Percentiles rank a stretch among this genome's conserved stretches.
These are phyloP conservation scores for Cladobotryum protrusum DNA, from an alignment of 2,329 filamentous ascomycete species.

Conservation along the genomic window DNA sequence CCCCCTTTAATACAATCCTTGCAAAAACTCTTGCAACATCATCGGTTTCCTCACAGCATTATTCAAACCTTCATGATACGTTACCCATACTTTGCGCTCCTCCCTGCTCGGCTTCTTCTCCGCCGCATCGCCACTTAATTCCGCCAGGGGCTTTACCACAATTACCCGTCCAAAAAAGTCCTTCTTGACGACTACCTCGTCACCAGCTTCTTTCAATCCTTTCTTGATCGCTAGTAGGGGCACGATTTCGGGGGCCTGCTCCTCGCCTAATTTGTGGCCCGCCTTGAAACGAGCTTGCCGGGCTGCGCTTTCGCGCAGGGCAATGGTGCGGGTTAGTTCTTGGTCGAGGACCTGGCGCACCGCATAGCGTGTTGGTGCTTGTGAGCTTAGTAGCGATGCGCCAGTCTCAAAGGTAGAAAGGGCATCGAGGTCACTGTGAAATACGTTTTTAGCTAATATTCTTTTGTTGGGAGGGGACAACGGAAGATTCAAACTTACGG, in stretches of 20 bases:
- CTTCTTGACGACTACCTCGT: constrained; percentile 46
- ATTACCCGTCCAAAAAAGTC: constrained; percentile 84
- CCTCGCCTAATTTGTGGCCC: constrained; percentile 28
- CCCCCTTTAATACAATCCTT: constrained; percentile 44
- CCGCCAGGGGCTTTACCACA: constrained; percentile 32
- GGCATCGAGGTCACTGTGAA: constrained; percentile 60
- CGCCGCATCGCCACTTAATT: constrained; percentile 34
- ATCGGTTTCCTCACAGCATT: constrained; percentile 90
- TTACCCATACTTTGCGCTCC: constrained; percentile 70
- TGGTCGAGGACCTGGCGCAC: constrained; percentile 90
- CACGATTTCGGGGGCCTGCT: constrained; percentile 5
- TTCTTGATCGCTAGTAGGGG: constrained; percentile 18
- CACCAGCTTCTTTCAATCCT: constrained; percentile 25
- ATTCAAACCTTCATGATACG: constrained; percentile 82
- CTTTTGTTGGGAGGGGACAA: not conserved
- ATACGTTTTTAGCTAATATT: too few relatives aligned
- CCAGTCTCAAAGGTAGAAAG: constrained; percentile 70
- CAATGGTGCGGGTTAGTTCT: constrained; percentile 71
- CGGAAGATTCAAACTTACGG: constrained; percentile 54
- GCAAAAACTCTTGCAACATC: constrained; percentile 71
- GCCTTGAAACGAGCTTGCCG: constrained; percentile 59
- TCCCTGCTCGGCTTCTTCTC: constrained; percentile 35
- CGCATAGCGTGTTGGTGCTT: constrained; percentile 78
- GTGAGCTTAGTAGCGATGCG: constrained; percentile 47
- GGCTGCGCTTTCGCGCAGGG: constrained; percentile 58